phyloP scores from a whole-genome alignment of 2,329 filamentous ascomycete genomes.

The Balansia obtecta region DNA sequence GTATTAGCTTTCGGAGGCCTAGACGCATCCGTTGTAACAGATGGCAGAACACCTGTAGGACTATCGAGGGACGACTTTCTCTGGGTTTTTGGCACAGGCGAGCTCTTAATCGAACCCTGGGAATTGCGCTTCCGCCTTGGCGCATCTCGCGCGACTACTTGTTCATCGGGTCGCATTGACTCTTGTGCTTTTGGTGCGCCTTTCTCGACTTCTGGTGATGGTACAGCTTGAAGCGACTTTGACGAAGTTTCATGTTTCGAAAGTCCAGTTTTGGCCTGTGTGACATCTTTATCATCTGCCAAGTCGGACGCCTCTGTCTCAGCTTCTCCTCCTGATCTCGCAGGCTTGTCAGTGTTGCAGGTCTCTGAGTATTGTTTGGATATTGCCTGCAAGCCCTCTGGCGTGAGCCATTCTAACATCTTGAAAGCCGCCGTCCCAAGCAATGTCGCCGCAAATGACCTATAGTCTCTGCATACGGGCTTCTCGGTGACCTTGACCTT shows the following conservation, averaged over 20 bases:
- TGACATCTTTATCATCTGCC: no score
- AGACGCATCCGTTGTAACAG: constrained; percentile 16
- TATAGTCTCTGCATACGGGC: constrained; percentile 39
- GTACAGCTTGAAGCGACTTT: background rate
- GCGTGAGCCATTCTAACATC: constrained; percentile 60
- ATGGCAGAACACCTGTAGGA: constrained; percentile 9
- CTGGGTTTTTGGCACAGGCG: constrained; percentile 16
- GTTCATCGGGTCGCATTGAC: constrained; percentile 4
- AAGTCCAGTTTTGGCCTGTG: background rate
- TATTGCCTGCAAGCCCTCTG: constrained; percentile 39
- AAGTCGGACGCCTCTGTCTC: background rate
- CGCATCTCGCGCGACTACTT: constrained; percentile 3
- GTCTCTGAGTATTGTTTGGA: constrained; percentile 21
- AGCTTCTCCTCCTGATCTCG: background rate
- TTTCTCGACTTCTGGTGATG: background rate
- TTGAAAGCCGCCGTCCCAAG: constrained; percentile 56
- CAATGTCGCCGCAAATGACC: constrained; percentile 49
- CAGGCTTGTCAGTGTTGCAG: constrained; percentile 5
- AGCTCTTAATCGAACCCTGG: constrained; percentile 11
- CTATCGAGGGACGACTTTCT: constrained; percentile 20
- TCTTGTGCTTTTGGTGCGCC: background rate
- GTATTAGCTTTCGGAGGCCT: constrained; percentile 19
- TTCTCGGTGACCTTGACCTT: constrained; percentile 32
- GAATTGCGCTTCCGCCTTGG: constrained; percentile 9
- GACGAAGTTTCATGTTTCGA: background rate